These are phyloP conservation scores for Lasiosphaeria hispida DNA, from an alignment of 495 filamentous ascomycete species.

Conservation along the genomic window DNA sequence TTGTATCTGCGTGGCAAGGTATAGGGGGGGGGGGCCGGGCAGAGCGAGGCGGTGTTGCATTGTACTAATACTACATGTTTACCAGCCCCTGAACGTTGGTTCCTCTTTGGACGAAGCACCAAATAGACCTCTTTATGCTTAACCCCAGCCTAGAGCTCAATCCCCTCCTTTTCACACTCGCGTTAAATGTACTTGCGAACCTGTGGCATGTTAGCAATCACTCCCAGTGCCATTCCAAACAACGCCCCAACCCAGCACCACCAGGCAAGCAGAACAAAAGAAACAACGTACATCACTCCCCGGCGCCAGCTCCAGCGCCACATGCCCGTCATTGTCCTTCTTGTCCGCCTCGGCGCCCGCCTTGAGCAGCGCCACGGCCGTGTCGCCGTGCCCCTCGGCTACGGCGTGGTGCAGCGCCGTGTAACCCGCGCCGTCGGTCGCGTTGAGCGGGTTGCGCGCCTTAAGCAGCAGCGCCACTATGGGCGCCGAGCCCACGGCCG, in stretches of 20 bases:
- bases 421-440: slow-evolving; percentile 77
- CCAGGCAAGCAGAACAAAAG: slow-evolving; percentile 1
- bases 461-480: slow-evolving; percentile 80
- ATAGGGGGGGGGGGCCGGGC: too few species aligned
- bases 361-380: slow-evolving; percentile 77
- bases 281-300: slow-evolving; percentile 60
- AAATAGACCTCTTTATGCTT: neutral
- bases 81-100: neutral
- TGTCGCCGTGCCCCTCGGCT: slow-evolving; percentile 89
- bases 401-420: slow-evolving; percentile 93
- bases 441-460: slow-evolving; percentile 77
- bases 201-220: too few species aligned
- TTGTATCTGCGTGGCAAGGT: neutral
- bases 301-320: slow-evolving; percentile 81
- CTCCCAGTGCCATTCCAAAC: too few species aligned
- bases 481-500: slow-evolving; percentile 81
- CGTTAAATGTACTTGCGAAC: slow-evolving; percentile 74
- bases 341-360: slow-evolving; percentile 81
- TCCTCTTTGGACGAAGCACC: neutral
- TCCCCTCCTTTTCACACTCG: slow-evolving; percentile 79
- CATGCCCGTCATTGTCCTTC: slow-evolving; percentile 65
- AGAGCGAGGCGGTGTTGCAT: slow-evolving; percentile 1
- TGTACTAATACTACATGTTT: slow-evolving; percentile 1
- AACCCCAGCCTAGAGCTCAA: slow-evolving; percentile 51
- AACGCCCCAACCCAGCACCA: neutral